phyloP scores from a whole-genome alignment of 306 rosid genomes.

The Castanea sativa region DNA sequence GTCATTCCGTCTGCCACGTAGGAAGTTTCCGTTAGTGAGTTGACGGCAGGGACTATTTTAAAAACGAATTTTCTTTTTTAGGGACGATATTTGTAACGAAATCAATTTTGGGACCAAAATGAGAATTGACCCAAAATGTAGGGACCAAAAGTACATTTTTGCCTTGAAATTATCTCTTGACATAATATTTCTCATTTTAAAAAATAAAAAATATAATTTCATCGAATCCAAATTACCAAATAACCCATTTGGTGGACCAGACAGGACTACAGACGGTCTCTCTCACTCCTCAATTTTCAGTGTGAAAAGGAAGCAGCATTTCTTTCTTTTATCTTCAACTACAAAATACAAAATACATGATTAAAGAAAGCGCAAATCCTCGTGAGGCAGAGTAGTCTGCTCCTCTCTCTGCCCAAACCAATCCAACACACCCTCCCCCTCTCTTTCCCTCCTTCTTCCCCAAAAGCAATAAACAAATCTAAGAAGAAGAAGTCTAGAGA shows the following conservation, averaged over 20 bases:
- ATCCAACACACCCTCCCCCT: too few species aligned
- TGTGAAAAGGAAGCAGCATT: conserved; percentile 33
- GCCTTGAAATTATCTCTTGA: too few species aligned
- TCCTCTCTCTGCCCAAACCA: not conserved
- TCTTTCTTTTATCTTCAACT: conserved; percentile 16
- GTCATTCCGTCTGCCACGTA: too few species aligned
- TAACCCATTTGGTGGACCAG: not conserved
- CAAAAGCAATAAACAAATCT: not conserved
- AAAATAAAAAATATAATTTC: conserved; percentile 3
- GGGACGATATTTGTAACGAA: too few species aligned
- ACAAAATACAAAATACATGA: conserved; percentile 17
- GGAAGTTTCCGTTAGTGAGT: too few species aligned
- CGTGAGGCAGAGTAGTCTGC: conserved; percentile 17
- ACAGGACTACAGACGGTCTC: not conserved
- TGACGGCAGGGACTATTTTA: too few species aligned
- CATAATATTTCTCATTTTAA: not conserved
- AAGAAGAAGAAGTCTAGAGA: not conserved
- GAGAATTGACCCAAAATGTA: too few species aligned
- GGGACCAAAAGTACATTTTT: too few species aligned
- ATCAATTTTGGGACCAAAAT: too few species aligned
- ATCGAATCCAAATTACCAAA: not conserved
- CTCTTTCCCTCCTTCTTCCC: not conserved
- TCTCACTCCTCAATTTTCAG: not conserved
- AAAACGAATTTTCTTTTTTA: too few species aligned
- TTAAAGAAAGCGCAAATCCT: conserved; percentile 26